Evolutionary conservation across 2,329 filamentous ascomycete genomes (phyloP), one percentile per base, ranked within the genome.

Genomic region (Fusarium floridanum): DNA sequence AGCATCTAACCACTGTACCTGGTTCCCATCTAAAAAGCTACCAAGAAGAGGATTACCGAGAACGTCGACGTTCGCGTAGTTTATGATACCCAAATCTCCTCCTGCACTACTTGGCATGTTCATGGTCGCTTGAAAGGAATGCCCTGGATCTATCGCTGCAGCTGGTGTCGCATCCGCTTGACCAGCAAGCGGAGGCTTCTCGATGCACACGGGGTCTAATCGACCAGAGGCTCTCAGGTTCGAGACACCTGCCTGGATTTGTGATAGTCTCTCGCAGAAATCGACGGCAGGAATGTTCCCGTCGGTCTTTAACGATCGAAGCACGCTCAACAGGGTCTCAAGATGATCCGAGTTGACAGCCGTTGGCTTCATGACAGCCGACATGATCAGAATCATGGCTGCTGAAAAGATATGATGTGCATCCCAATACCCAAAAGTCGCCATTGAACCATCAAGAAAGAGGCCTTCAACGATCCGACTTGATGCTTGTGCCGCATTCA

Each of bases 371-470:
- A 80, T 80, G 0, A 81, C 77, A 0, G 80, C 80, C 11, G 80
- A 81, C 64, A 82, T 80, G 62, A 81, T 76, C 0, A 82, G 74
- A 0, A 82, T 71, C 41, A 82, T 78, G 1, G 80, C 72, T 0
- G 80, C 79, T 2, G 80, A 81, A 59, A 82, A 82, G 39, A 82
- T 73, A 32, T 82, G 80, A 39, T 82, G 80, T 1, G 80, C 80
- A 20, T 82, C 80, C 80, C 79, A 82, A 29, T 81, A 82, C 2
- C 80, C 80, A 48, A 79, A 81, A 0, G 79, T 81, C 4, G 80
- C 80, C 1, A 80, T 74, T 0, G 64, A 66, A 0, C 67, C 70
- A 16, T 78, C 75, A 4, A 79, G 20, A 12, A 80, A 81, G 0
- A 81, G 66, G 0, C 67, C 66, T 10, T 79, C 77, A 3, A 79